These are phyloP conservation scores for Zygosaccharomyces pseudobailii DNA, from an alignment of 1,139 yeast genomes.

Conservation along the genomic window DNA sequence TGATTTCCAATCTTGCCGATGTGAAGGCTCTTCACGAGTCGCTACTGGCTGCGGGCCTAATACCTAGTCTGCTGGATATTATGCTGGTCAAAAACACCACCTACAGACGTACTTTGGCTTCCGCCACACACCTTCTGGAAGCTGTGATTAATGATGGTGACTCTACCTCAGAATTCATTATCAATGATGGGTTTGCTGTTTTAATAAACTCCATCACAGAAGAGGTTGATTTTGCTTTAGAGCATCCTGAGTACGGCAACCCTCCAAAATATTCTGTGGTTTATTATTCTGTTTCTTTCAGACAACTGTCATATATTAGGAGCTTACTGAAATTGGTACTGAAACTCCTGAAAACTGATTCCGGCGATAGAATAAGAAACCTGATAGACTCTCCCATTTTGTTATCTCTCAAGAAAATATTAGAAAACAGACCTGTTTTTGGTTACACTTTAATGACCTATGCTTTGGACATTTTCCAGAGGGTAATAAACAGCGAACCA, in stretches of 20 bases:
- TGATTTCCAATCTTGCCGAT: conserved; percentile 55
- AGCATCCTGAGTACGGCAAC: conserved; percentile 49
- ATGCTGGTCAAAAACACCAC: conserved; percentile 46
- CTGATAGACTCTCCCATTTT: conserved; percentile 79
- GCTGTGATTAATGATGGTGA: conserved; percentile 47
- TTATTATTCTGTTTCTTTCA: conserved; percentile 55
- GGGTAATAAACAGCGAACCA: conserved; percentile 85
- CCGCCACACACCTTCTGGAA: conserved; percentile 60
- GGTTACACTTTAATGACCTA: conserved; percentile 67
- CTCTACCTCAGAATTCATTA: conserved; percentile 55
- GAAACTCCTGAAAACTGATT: conserved; percentile 62
- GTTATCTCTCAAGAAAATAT: conserved; percentile 52
- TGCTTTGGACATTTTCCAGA: conserved; percentile 62
- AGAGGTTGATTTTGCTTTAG: conserved; percentile 64
- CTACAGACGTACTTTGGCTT: conserved; percentile 56
- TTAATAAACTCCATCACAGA: conserved; percentile 58
- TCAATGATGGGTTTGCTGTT: conserved; percentile 58
- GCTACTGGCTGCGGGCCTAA: conserved; percentile 64
- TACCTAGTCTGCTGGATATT: conserved; percentile 62
- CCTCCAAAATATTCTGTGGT: conserved; percentile 53
- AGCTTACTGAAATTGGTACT: conserved; percentile 56
- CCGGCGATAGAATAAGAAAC: conserved; percentile 81
- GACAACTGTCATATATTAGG: conserved; percentile 58
- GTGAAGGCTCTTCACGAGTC: conserved; percentile 48
- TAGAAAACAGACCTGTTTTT: conserved; percentile 55